phyloP scores from a whole-genome alignment of 2,329 filamentous ascomycete genomes.

The Leptosphaerulina australis region DNA sequence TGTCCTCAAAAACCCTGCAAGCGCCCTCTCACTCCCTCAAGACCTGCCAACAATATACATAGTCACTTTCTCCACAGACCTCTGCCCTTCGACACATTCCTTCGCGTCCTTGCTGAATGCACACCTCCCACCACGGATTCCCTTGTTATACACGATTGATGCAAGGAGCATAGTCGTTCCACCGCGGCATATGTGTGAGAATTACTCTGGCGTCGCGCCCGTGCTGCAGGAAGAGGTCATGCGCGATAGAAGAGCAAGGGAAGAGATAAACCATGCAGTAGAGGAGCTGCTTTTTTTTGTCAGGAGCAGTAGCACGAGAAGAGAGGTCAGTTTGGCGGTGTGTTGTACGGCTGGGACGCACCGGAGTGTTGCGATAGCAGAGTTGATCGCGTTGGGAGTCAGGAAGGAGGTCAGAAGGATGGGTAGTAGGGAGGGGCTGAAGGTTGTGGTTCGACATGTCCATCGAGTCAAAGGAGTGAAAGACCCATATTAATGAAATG shows the following conservation, averaged over 20 bases:
- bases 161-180: constrained; percentile 24
- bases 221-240: constrained; percentile 33
- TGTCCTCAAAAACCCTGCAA: not conserved
- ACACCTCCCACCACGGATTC: constrained; percentile 23
- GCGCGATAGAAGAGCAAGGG: constrained; percentile 21
- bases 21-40: not conserved
- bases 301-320: not conserved
- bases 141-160: constrained; percentile 36
- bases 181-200: constrained; percentile 16
- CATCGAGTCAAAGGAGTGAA: constrained; percentile 31
- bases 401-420: constrained; percentile 20
- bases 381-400: constrained; percentile 33
- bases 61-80: constrained; percentile 27
- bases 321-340: constrained; percentile 27
- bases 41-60: constrained; percentile 33
- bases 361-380: constrained; percentile 41
- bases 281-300: constrained; percentile 19
- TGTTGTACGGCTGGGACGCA: constrained; percentile 40
- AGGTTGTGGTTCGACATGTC: constrained; percentile 36
- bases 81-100: constrained; percentile 5
- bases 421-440: constrained; percentile 21
- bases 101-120: constrained; percentile 17
- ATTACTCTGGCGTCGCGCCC: constrained; percentile 32
- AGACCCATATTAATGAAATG: constrained; percentile 34
- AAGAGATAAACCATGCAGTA: constrained; percentile 21